Percentiles rank a stretch among this genome's conserved stretches.
Conservation (phyloP, 225 moss, liverwort and hornwort species). For the Bryoerythrophyllum caledonicum region DNA sequence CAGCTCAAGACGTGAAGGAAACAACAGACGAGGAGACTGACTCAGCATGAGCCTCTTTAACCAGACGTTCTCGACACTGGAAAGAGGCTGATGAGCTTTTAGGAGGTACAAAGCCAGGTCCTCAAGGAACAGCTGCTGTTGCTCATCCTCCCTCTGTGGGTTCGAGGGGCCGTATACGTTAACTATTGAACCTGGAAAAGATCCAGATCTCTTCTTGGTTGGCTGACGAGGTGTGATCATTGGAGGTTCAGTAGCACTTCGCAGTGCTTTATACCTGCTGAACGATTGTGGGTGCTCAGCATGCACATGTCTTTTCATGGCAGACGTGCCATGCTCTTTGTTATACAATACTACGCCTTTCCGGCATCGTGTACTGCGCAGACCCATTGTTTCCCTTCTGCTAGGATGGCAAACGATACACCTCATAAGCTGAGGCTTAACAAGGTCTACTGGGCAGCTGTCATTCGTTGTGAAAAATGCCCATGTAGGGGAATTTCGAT, state of each 20-base stretch:
- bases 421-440: constrained; percentile 63
- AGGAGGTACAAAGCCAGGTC: constrained; percentile 46
- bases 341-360: constrained; percentile 61
- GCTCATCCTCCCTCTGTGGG: constrained; percentile 53
- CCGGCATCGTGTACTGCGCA: constrained; percentile 49
- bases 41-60: constrained; percentile 49
- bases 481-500: constrained; percentile 57
- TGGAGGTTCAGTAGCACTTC: constrained; percentile 43
- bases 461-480: constrained; percentile 61
- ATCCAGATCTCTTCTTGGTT: constrained; percentile 47
- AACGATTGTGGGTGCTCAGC: constrained; percentile 55
- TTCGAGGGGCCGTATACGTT: constrained; percentile 35
- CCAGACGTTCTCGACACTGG: constrained; percentile 47
- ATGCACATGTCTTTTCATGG: constrained; percentile 59
- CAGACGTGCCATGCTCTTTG: constrained; percentile 58
- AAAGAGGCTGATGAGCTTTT: constrained; percentile 42
- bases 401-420: constrained; percentile 62
- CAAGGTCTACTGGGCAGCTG: constrained; percentile 54
- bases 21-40: constrained; percentile 45
- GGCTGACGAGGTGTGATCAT: constrained; percentile 52
- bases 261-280: constrained; percentile 49
- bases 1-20: constrained; percentile 50
- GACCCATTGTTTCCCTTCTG: constrained; percentile 53
- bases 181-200: constrained; percentile 37
- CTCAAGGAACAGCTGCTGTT: constrained; percentile 52